Conservation (phyloP, 352 stramenopile genomes). For the Pythium biforme region DNA sequence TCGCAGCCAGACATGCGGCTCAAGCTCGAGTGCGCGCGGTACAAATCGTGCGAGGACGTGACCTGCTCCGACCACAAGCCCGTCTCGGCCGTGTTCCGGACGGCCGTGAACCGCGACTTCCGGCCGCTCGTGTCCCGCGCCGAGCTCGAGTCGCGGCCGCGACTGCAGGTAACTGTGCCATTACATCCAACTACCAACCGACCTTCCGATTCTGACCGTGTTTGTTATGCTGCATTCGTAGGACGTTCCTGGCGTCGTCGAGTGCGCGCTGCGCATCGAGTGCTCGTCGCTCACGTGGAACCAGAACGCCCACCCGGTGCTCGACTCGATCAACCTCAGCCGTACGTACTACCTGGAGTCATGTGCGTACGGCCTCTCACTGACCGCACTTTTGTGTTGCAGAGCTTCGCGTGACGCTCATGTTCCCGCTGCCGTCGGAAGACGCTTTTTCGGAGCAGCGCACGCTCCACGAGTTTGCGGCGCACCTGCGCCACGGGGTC, state of each 20-base stretch:
- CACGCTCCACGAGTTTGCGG: slow-evolving; percentile 76
- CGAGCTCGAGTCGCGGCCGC: slow-evolving; percentile 46
- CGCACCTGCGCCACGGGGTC: slow-evolving; percentile 60
- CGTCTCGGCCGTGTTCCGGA: slow-evolving; percentile 71
- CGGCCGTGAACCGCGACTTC: slow-evolving; percentile 55
- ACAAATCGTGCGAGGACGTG: slow-evolving; percentile 74
- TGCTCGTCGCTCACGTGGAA: slow-evolving; percentile 57
- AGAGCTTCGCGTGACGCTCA: slow-evolving; percentile 46
- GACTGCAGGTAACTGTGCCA: slow-evolving; percentile 55
- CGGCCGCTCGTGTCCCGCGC: slow-evolving; percentile 48
- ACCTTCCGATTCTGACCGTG: no score
- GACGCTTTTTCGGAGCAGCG: slow-evolving; percentile 83
- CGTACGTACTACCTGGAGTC: slow-evolving; percentile 16
- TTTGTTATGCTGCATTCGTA: background rate
- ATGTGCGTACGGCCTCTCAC: background rate
- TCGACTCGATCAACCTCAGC: slow-evolving; percentile 22
- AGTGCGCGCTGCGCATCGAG: slow-evolving; percentile 56
- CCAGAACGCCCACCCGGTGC: slow-evolving; percentile 25
- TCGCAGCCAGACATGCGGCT: slow-evolving; percentile 69
- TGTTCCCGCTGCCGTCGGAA: slow-evolving; percentile 80
- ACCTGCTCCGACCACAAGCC: slow-evolving; percentile 85
- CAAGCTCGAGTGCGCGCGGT: slow-evolving; percentile 61
- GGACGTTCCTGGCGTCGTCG: slow-evolving; percentile 54
- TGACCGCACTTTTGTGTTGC: background rate
- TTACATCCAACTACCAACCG: no score